Percentiles rank a stretch among this genome's conserved stretches.
These are phyloP conservation scores for Astraeus odoratus DNA, from an alignment of 768 basidiomycete species.

Conservation along the genomic window DNA sequence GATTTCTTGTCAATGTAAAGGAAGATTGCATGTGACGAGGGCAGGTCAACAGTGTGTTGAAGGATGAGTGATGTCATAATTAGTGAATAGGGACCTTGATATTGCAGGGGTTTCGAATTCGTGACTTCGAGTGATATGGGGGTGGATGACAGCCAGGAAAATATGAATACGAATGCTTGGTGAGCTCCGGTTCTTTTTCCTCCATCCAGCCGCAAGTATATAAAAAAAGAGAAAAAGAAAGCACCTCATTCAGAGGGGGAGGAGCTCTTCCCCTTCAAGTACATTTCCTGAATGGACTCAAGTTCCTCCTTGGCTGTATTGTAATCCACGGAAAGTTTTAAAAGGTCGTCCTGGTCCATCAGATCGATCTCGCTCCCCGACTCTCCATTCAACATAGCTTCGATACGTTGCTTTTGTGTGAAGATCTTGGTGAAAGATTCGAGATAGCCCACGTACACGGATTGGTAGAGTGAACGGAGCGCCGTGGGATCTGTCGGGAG, in stretches of 20 bases:
- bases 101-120: no score
- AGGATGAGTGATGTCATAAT: not conserved
- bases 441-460: constrained; percentile 47
- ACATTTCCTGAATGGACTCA: constrained; percentile 39
- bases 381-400: constrained; percentile 46
- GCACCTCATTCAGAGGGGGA: constrained; percentile 11
- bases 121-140: no score
- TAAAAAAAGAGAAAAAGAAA: no score
- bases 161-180: not conserved
- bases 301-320: constrained; percentile 46
- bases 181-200: not conserved
- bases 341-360: constrained; percentile 47
- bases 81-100: not conserved
- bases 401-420: constrained; percentile 45
- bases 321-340: constrained; percentile 38
- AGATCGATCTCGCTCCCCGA: constrained; percentile 51
- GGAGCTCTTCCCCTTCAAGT: constrained; percentile 18
- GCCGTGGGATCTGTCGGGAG: constrained; percentile 42
- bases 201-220: no score
- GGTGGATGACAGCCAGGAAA: not conserved
- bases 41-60: not conserved
- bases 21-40: not conserved
- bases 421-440: constrained; percentile 38
- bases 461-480: constrained; percentile 47
- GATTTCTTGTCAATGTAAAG: not conserved